Conservation (phyloP, 78 protist genomes). For the Guillardia theta region DNA sequence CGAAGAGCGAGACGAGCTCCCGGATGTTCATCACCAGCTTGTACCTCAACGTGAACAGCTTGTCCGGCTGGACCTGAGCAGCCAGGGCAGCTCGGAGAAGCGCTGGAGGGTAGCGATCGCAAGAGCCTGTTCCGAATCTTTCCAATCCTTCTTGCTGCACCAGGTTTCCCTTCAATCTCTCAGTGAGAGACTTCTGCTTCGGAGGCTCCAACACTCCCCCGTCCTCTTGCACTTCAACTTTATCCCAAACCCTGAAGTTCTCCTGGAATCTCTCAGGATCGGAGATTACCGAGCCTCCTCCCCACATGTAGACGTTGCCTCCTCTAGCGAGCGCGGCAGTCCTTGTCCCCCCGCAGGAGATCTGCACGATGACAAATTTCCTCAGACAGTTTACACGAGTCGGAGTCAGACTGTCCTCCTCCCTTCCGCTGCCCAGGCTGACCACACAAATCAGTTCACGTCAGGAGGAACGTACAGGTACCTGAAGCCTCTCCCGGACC, state of each 20-base stretch:
- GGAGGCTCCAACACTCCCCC: background rate
- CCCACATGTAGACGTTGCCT: constrained; percentile 1
- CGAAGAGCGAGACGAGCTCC: background rate
- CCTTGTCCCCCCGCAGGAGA: background rate
- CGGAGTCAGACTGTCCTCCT: background rate
- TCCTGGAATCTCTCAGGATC: background rate
- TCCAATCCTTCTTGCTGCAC: too few relatives aligned
- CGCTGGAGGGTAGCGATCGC: background rate
- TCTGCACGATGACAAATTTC: background rate
- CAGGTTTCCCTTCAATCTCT: background rate
- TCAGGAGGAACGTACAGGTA: too few relatives aligned
- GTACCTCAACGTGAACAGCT: background rate
- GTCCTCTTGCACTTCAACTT: background rate
- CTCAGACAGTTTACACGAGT: background rate
- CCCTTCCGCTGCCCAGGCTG: background rate
- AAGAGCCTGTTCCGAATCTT: background rate
- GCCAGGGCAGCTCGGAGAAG: background rate
- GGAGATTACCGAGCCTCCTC: background rate
- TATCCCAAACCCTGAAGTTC: background rate
- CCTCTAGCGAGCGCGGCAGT: background rate
- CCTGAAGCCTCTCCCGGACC: background rate
- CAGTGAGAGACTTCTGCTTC: background rate
- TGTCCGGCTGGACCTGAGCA: background rate
- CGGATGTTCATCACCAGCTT: background rate
- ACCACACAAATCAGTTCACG: too few relatives aligned